A percentile compares a stretch with the other conserved stretches of the same genome.
These are phyloP conservation scores for Wickerhamomyces sp. DNA, from an alignment of 1,139 yeast genomes.

Conservation along the genomic window DNA sequence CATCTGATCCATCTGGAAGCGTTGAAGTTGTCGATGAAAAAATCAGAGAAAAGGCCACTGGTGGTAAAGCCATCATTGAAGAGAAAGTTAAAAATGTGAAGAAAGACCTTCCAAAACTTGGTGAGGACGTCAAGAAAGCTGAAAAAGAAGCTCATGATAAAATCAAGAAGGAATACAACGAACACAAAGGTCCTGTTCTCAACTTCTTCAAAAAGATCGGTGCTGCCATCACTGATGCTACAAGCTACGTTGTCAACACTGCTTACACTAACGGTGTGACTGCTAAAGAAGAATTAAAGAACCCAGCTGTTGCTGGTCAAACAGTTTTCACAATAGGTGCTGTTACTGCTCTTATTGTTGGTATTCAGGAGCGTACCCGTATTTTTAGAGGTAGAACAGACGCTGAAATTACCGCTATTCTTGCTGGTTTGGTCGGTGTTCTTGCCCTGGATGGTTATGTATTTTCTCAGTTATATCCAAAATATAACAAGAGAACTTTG, in stretches of 20 bases:
- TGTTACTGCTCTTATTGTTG: conserved; percentile 44
- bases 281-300: conserved; percentile 42
- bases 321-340: conserved; percentile 48
- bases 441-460: conserved; percentile 50
- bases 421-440: conserved; percentile 50
- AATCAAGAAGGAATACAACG: conserved; percentile 22
- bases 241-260: conserved; percentile 16
- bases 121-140: conserved; percentile 14
- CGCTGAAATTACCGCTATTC: conserved; percentile 46
- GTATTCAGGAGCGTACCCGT: conserved; percentile 46
- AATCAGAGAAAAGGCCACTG: conserved; percentile 15
- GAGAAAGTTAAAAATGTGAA: conserved; percentile 18
- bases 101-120: conserved; percentile 16
- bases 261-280: conserved; percentile 15
- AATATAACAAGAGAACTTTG: conserved; percentile 38
- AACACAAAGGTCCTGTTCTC: conserved; percentile 23
- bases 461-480: conserved; percentile 41
- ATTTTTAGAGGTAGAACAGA: conserved; percentile 41
- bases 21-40: conserved; percentile 13
- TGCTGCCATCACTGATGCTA: conserved; percentile 15
- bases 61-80: conserved; percentile 15
- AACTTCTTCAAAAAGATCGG: conserved; percentile 21
- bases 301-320: conserved; percentile 60
- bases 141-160: conserved; percentile 21
- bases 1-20: conserved; percentile 10